Conservation (phyloP, 768 basidiomycete species). For the Pisolithus marmoratus region DNA sequence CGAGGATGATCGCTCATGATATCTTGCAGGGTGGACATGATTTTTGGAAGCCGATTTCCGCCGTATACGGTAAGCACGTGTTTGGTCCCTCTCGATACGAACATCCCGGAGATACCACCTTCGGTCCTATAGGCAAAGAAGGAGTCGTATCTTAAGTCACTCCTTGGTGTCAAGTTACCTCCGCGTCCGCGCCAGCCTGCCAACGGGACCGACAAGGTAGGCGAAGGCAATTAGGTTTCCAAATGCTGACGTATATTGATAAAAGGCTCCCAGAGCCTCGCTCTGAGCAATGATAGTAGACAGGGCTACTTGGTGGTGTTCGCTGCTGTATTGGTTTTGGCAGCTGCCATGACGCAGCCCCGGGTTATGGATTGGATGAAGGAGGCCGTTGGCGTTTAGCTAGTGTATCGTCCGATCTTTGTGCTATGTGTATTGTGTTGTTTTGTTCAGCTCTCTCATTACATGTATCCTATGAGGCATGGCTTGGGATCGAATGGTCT, state of each 20-base stretch:
- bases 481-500: too few relatives aligned
- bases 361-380: constrained; percentile 3
- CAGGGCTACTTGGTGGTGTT: constrained; percentile 7
- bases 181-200: constrained; percentile 13
- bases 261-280: background rate
- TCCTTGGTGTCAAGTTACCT: constrained; percentile 13
- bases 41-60: constrained; percentile 24
- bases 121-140: constrained; percentile 18
- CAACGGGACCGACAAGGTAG: constrained; percentile 12
- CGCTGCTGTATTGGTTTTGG: constrained; percentile 2
- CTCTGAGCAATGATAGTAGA: background rate
- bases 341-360: constrained; percentile 2
- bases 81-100: background rate
- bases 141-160: constrained; percentile 13
- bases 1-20: background rate
- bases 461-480: too few relatives aligned
- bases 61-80: constrained; percentile 20
- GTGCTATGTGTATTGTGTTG: background rate
- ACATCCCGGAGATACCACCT: background rate
- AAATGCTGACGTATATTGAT: constrained; percentile 10
- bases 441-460: background rate
- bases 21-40: constrained; percentile 15
- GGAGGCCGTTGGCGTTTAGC: constrained; percentile 11
- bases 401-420: background rate
- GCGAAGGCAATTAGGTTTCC: background rate